Evolutionary conservation across 2,329 filamentous ascomycete genomes (phyloP).

Genomic region (Neonectria punicea): DNA sequence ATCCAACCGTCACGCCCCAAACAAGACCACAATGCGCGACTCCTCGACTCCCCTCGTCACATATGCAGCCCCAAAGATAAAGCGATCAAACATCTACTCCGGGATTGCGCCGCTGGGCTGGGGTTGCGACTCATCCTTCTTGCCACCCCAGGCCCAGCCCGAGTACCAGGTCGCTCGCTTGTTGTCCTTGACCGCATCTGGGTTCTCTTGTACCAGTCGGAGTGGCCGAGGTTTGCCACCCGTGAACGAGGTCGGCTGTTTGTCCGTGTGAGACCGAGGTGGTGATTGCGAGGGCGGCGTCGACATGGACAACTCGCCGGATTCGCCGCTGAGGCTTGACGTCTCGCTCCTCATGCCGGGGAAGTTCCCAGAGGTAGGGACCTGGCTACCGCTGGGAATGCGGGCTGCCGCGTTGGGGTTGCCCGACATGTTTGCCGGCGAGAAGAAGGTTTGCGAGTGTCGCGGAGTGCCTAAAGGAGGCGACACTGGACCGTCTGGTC

Average conservation of each 20-base stretch:
- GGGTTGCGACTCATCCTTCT: slow-evolving; percentile 59
- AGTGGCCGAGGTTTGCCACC: slow-evolving; percentile 84
- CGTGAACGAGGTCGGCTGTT: slow-evolving; percentile 65
- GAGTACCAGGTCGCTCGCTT: slow-evolving; percentile 73
- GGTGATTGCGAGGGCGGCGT: slow-evolving; percentile 64
- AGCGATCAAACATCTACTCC: slow-evolving; percentile 42
- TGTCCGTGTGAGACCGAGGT: slow-evolving; percentile 61
- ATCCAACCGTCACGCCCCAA: slow-evolving; percentile 41
- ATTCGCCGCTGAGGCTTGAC: slow-evolving; percentile 74
- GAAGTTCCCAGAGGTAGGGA: slow-evolving; percentile 69
- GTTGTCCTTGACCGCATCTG: slow-evolving; percentile 60
- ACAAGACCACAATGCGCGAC: slow-evolving; percentile 27
- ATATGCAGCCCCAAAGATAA: slow-evolving; percentile 13
- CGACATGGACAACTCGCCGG: slow-evolving; percentile 60
- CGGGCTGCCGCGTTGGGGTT: slow-evolving; percentile 63
- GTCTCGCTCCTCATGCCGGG: slow-evolving; percentile 76
- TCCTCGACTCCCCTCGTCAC: slow-evolving; percentile 4
- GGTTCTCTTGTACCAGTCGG: slow-evolving; percentile 85
- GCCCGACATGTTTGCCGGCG: slow-evolving; percentile 58
- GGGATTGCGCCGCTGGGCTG: slow-evolving; percentile 47
- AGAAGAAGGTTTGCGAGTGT: slow-evolving; percentile 73
- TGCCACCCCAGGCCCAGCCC: slow-evolving; percentile 63
- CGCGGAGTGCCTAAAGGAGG: slow-evolving; percentile 67
- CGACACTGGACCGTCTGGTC: slow-evolving; percentile 72
- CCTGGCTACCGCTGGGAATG: slow-evolving; percentile 61